phyloP scores from a whole-genome alignment of 1,284 basidiomycete genomes.

The Cutaneotrichosporon daszewskae region DNA sequence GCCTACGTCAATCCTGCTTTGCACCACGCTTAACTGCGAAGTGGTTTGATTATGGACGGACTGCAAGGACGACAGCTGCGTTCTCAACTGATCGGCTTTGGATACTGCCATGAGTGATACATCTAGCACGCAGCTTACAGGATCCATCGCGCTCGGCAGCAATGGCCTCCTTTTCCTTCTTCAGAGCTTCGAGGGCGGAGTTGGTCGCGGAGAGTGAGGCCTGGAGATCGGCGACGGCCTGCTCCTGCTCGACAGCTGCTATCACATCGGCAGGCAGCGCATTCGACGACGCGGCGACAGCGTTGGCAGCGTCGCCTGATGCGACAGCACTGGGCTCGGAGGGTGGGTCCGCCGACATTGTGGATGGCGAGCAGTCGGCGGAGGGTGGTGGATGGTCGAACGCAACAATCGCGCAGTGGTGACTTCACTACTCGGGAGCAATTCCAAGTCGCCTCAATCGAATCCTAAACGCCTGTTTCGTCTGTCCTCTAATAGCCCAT shows the following conservation, averaged over 20 bases:
- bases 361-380: slow-evolving; percentile 4
- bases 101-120: slow-evolving; percentile 22
- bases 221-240: slow-evolving; percentile 39
- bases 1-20: slow-evolving; percentile 35
- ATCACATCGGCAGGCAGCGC: slow-evolving; percentile 25
- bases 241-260: slow-evolving; percentile 44
- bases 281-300: slow-evolving; percentile 1
- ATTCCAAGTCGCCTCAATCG: too few species aligned
- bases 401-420: too few species aligned
- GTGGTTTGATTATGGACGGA: slow-evolving; percentile 27
- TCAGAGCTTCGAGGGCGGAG: slow-evolving; percentile 28
- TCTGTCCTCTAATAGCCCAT: too few species aligned
- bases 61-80: slow-evolving; percentile 37
- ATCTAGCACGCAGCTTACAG: slow-evolving; percentile 17
- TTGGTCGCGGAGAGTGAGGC: slow-evolving; percentile 29
- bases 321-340: not conserved
- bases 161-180: slow-evolving; percentile 26
- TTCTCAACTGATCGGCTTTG: slow-evolving; percentile 33
- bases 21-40: slow-evolving; percentile 32
- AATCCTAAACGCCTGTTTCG: too few species aligned
- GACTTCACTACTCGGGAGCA: too few species aligned
- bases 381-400: not conserved
- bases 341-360: slow-evolving; percentile 14
- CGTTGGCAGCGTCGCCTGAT: not conserved
- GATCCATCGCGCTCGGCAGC: slow-evolving; percentile 31